Conservation (phyloP, 1,284 basidiomycete genomes). For the Trichosporon inkin region DNA sequence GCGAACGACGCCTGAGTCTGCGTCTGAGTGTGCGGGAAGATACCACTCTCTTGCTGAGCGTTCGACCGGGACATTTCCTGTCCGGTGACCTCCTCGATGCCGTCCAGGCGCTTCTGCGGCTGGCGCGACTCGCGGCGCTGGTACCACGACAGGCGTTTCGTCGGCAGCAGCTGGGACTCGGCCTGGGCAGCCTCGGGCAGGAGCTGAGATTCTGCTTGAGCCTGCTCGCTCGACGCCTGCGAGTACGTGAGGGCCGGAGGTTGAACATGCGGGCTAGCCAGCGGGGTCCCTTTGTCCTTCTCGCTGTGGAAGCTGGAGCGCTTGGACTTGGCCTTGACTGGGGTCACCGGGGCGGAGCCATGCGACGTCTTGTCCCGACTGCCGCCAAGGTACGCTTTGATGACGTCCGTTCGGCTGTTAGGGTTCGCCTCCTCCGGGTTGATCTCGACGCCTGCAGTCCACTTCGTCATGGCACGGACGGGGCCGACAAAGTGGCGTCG, state of each 20-base stretch:
- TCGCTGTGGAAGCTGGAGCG: background rate
- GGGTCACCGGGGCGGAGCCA: background rate
- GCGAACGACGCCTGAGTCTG: background rate
- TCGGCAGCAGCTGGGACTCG: background rate
- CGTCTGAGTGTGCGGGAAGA: background rate
- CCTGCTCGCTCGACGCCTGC: background rate
- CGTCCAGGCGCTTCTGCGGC: background rate
- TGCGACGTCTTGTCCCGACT: background rate
- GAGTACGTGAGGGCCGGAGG: background rate
- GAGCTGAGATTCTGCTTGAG: conserved; percentile 1
- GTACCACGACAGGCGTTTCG: background rate
- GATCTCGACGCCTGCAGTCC: conserved; percentile 46
- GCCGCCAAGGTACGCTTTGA: conserved; percentile 2
- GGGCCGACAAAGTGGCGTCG: conserved; percentile 42
- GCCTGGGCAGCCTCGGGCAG: background rate
- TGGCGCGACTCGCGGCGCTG: background rate
- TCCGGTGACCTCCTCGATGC: background rate
- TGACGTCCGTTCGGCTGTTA: background rate
- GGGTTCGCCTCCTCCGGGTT: conserved; percentile 21
- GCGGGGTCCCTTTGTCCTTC: background rate
- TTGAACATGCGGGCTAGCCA: background rate
- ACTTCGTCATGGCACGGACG: conserved; percentile 44
- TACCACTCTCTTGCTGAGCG: background rate
- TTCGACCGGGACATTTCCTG: background rate
- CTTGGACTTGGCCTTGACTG: background rate